Evolutionary conservation across 768 basidiomycete genomes (phyloP), one percentile per base, ranked within the genome.

Genomic region (Mycena capillaripes): DNA sequence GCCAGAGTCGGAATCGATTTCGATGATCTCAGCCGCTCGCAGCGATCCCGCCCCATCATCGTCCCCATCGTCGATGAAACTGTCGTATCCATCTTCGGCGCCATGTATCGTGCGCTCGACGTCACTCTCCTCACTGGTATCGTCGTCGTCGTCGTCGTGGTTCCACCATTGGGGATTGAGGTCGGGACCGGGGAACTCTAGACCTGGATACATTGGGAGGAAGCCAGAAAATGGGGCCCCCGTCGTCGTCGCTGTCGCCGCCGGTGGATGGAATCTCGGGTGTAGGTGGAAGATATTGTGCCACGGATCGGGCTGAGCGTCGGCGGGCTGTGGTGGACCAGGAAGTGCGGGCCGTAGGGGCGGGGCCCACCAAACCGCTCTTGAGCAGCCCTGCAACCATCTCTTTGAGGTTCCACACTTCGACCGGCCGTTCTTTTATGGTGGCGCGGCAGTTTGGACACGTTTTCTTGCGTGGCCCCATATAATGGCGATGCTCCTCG

Each of bases 381-480:
- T 87, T 87, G 38, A 86, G 82, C 7, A 92, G 75, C 10, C 83
- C 79, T 3, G 80, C 81, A 5, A 91, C 91, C 80, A 95, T 88
- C 53, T 87, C 84, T 80, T 95, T 95, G 69, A 95, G 84, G 53
- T 88, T 82, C 85, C 92, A 95, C 57, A 95, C 87, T 61, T 92
- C 93, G 34, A 91, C 88, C 1, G 94, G 94, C 17, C 92, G 86
- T 38, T 88, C 86, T 12, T 80, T 80, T 25, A 95, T 86, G 14
- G 79, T 78, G 6, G 90, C 83, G n/a, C 94, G 91, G 76, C 94
- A 95, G 46, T 91, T 87, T 3, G 94, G 94, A 75, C 94, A 95
- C 14, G 90, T 91, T 79, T 95, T 95, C 63, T 84, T 70, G 4
- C 81, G 84, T 9, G 87, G 86, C 61, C 86, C 82, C 50, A 86